A percentile compares a stretch with the other conserved stretches of the same genome.
phyloP scores from a whole-genome alignment of 108 stramenopile genomes.

The Cyclotella kingstonii region DNA sequence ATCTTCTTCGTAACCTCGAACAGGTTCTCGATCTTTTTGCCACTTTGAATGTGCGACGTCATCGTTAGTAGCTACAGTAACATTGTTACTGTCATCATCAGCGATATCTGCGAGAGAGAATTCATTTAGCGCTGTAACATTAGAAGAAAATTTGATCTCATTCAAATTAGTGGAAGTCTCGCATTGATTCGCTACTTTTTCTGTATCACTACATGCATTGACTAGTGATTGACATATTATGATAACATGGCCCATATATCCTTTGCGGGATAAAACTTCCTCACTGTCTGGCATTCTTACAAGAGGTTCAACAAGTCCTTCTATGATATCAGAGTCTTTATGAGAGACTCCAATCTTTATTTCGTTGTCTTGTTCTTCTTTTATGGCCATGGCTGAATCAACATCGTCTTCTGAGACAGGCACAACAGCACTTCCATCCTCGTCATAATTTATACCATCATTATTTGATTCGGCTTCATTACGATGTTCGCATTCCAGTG shows the following conservation, averaged over 20 bases:
- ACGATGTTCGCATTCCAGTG: conserved; percentile 35
- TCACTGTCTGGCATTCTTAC: neutral
- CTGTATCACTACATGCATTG: conserved; percentile 60
- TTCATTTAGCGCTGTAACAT: no score
- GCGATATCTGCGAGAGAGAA: no score
- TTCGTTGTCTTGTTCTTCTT: conserved; percentile 40
- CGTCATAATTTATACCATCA: conserved; percentile 9
- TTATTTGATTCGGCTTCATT: conserved; percentile 20
- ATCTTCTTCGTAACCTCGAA: no score
- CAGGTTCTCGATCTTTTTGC: no score
- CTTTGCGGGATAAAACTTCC: conserved; percentile 52
- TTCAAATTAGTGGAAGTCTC: neutral
- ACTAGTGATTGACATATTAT: conserved; percentile 92
- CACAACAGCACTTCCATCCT: conserved; percentile 27
- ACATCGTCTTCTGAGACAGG: conserved; percentile 75
- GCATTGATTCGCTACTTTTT: neutral
- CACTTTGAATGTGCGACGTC: conserved; percentile 1
- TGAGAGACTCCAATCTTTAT: neutral
- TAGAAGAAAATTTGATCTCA: no score
- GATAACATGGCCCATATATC: conserved; percentile 96
- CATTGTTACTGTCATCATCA: neutral
- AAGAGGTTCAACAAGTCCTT: neutral
- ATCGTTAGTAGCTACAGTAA: neutral
- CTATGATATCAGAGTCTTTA: neutral
- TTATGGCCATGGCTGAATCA: conserved; percentile 63